These are phyloP conservation scores for Fusarium proliferatum DNA, from an alignment of 2,329 filamentous ascomycete species.

Conservation along the genomic window DNA sequence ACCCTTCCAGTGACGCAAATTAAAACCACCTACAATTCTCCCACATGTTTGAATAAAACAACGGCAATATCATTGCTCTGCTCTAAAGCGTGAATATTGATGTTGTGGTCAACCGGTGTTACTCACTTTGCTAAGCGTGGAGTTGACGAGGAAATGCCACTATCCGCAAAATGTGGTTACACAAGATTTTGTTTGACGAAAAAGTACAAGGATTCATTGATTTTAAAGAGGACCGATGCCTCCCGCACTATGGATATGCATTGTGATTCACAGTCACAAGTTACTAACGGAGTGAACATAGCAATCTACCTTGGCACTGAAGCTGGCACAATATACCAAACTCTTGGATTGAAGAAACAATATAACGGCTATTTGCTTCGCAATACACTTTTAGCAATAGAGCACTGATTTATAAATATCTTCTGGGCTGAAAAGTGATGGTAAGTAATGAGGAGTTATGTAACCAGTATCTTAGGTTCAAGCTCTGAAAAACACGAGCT, in stretches of 20 bases:
- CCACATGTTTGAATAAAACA: not conserved
- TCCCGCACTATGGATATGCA: not conserved
- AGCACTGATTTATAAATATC: not conserved
- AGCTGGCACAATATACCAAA: not conserved
- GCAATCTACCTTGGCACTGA: not conserved
- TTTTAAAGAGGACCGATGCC: too few relatives aligned
- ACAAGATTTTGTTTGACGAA: not conserved
- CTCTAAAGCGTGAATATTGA: too few relatives aligned
- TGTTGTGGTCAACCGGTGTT: not conserved
- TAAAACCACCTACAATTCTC: not conserved
- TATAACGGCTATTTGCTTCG: not conserved
- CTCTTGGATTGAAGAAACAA: not conserved
- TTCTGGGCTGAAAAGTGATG: not conserved
- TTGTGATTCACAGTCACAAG: not conserved
- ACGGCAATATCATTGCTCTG: not conserved
- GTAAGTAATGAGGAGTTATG: not conserved
- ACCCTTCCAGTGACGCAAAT: not conserved
- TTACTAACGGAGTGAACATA: not conserved
- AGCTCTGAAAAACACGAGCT: not conserved
- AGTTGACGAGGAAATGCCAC: not conserved
- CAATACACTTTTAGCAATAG: not conserved
- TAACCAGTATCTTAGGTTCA: not conserved
- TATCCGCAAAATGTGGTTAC: not conserved
- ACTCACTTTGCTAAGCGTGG: not conserved
- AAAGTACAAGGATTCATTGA: not conserved